Conservation (phyloP, 441 rosid genomes). For the Adansonia gregorii region DNA sequence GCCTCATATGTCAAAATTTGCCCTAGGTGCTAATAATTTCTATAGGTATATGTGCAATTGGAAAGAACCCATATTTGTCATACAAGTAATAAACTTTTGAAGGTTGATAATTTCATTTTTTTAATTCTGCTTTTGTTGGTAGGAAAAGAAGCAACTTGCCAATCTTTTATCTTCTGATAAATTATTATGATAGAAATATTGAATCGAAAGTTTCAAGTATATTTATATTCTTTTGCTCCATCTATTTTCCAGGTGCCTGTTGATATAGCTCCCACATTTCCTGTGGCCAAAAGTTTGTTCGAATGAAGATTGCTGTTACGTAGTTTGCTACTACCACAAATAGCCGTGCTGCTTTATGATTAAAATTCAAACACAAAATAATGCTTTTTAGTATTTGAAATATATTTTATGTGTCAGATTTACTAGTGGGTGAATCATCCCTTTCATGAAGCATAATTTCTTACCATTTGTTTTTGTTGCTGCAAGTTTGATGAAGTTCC, state of each 20-base stretch:
- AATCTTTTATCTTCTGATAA: background rate
- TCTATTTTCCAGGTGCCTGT: constrained; percentile 66
- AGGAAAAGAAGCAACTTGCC: background rate
- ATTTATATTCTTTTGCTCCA: constrained; percentile 8
- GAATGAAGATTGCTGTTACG: constrained; percentile 27
- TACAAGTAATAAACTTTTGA: background rate
- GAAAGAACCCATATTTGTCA: background rate
- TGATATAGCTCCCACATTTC: constrained; percentile 79
- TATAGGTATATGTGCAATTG: constrained; percentile 8
- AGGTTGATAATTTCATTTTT: background rate
- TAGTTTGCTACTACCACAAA: background rate
- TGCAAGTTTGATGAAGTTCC: constrained; percentile 6
- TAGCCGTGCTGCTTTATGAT: background rate
- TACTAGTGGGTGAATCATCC: background rate
- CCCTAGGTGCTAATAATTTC: background rate
- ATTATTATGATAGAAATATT: constrained; percentile 9
- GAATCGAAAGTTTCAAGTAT: background rate
- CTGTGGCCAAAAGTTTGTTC: constrained; percentile 46
- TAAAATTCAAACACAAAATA: background rate
- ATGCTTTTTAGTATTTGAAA: background rate
- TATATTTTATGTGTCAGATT: background rate
- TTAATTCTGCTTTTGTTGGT: background rate
- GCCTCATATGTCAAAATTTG: background rate
- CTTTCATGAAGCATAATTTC: constrained; percentile 11
- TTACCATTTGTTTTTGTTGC: background rate